phyloP scores from a whole-genome alignment of 1,284 basidiomycete genomes.

The Moniliophthora roreri region DNA sequence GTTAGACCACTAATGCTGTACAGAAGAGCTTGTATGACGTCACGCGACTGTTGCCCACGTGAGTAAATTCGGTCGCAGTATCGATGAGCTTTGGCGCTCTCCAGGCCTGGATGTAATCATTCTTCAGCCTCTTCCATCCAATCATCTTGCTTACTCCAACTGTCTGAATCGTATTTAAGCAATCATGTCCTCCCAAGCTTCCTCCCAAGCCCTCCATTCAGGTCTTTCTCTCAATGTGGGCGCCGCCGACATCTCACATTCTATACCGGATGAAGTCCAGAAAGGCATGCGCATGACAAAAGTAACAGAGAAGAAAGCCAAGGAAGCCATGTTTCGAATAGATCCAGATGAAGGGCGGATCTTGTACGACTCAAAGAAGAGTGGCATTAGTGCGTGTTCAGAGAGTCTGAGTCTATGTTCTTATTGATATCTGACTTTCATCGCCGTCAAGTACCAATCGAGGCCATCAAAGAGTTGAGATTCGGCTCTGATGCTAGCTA shows the following conservation, averaged over 20 bases:
- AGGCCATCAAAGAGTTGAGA: constrained; percentile 90
- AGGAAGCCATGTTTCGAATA: constrained; percentile 71
- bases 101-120: too few species aligned
- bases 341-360: constrained; percentile 82
- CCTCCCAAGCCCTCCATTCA: not conserved
- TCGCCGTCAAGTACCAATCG: constrained; percentile 70
- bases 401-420: not conserved
- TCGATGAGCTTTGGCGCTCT: too few species aligned
- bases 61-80: too few species aligned
- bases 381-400: constrained; percentile 63
- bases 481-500: constrained; percentile 75
- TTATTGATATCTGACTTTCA: constrained; percentile 6
- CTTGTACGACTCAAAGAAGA: constrained; percentile 81
- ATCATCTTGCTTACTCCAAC: too few species aligned
- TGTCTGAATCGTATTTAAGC: too few species aligned
- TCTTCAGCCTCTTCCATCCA: too few species aligned
- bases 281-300: constrained; percentile 66
- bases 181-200: too few species aligned
- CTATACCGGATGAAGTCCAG: constrained; percentile 10
- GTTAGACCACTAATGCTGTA: too few species aligned
- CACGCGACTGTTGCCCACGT: too few species aligned
- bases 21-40: too few species aligned
- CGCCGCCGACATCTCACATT: not conserved
- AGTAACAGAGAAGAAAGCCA: constrained; percentile 84
- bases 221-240: not conserved